Percentiles rank a stretch among this genome's conserved stretches.
Evolutionary conservation across 2,329 filamentous ascomycete species (phyloP).

Genomic region (Akanthomyces uredinophilus): DNA sequence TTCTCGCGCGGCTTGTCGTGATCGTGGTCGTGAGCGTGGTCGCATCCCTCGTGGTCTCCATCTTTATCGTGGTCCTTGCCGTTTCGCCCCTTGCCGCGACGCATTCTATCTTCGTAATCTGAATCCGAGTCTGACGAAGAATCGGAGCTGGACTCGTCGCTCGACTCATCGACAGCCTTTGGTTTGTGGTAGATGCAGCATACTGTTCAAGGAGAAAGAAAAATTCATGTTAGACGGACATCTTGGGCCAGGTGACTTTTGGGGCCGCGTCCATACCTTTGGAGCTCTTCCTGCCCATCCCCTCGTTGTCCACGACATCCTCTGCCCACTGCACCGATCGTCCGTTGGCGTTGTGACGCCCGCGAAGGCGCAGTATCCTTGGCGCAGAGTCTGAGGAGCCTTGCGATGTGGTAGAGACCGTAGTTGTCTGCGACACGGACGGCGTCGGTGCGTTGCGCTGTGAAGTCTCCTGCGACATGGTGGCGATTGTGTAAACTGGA

Average conservation of each 20-base stretch:
- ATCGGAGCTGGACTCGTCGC: slow-evolving; percentile 57
- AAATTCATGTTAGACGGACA: neutral
- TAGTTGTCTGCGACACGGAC: slow-evolving; percentile 31
- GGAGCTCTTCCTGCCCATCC: slow-evolving; percentile 85
- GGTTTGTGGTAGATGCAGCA: slow-evolving; percentile 98
- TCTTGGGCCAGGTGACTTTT: neutral
- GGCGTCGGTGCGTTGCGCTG: slow-evolving; percentile 26
- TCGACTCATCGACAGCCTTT: slow-evolving; percentile 76
- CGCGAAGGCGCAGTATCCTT: slow-evolving; percentile 47
- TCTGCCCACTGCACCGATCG: slow-evolving; percentile 86
- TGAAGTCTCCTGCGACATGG: slow-evolving; percentile 28
- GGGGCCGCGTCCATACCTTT: slow-evolving; percentile 59
- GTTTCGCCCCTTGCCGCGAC: slow-evolving; percentile 29
- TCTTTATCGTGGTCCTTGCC: slow-evolving; percentile 36
- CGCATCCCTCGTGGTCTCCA: slow-evolving; percentile 20
- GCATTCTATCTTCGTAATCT: slow-evolving; percentile 39
- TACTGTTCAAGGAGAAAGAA: slow-evolving; percentile 47
- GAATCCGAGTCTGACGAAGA: slow-evolving; percentile 46
- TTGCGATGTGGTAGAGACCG: slow-evolving; percentile 18
- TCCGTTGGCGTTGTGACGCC: slow-evolving; percentile 39
- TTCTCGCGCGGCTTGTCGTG: slow-evolving; percentile 28
- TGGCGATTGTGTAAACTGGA: slow-evolving; percentile 2
- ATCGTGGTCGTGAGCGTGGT: slow-evolving; percentile 30
- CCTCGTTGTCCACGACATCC: slow-evolving; percentile 92
- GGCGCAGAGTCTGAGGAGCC: slow-evolving; percentile 25